Base-by-base conservation (phyloP, 805 yeast genomes). In the Metschnikowia baotianmanensis region DNA sequence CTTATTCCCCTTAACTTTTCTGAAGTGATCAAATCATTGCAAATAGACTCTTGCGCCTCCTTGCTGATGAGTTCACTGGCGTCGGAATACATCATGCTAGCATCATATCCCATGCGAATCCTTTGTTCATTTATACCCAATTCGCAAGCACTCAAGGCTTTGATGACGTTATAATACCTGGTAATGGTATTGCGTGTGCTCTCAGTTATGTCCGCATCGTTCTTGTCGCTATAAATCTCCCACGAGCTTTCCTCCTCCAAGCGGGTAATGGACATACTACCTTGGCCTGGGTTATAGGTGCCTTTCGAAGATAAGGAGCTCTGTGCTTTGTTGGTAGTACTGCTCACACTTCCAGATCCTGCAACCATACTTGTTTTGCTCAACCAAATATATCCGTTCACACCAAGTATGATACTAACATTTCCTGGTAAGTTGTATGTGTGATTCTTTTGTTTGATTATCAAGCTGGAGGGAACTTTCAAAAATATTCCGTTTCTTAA, bases 331-430 rank as follows among this genome's bases (percentile, higher is more conserved):
- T 59, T 65, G 15, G 58, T 48, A 6, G 57, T 46, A 1, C 65
- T 47, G 30, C 55, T 55, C 7, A 57, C 46, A 30, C 40, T 46
- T 11, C 43, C 47, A 5, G 52, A 18, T 6, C 28, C 29, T 15
- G 38, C 17, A 5, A 16, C 7, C 8, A 10, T 23, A 3, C 72
- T 63, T 0, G 93, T 79, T 58, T 87, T 87, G 56, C 86, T 79
- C 37, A 93, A 66, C 99, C 99, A 93, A 33, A 93, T 77, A 57
- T 76, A 91, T 4, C 99, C 99, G 60, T 95, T 93, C 8, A 91
- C 95, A 23, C 99, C 99, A 31, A 95, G 67, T 35, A 93, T 88
- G 34, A 85, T 74, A 52, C 90, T 88, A 24, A 93, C 87, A 53
- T 86, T 86, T n/a, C 97, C 98, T 1, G 96, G 96, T n/a, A 93